Evolutionary conservation across 352 stramenopile species (phyloP).

Genomic region (Phytopythium boreale): DNA sequence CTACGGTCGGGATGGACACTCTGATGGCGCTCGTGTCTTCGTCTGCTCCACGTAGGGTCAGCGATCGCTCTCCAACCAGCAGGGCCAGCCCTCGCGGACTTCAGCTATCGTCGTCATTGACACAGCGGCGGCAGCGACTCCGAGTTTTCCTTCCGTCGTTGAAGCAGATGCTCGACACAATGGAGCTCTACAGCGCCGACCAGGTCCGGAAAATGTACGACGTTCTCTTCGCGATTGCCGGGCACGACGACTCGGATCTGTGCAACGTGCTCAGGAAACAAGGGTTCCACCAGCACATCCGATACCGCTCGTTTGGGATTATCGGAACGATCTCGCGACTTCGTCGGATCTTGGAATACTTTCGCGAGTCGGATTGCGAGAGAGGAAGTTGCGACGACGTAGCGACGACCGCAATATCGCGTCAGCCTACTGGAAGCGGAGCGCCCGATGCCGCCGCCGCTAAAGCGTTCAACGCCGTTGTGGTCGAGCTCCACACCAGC

Average conservation of each 20-base stretch:
- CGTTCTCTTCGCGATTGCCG: conserved; percentile 49
- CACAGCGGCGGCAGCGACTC: conserved; percentile 23
- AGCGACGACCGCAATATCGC: neutral
- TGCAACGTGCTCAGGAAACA: conserved; percentile 55
- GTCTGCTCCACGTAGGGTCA: neutral
- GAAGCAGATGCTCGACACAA: conserved; percentile 55
- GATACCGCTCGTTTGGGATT: conserved; percentile 48
- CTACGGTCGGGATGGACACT: conserved; percentile 35
- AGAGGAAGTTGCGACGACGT: neutral
- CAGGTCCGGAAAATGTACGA: conserved; percentile 53
- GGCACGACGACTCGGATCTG: conserved; percentile 42
- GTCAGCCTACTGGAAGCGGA: neutral
- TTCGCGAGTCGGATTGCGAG: conserved; percentile 17
- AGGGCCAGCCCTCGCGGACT: neutral
- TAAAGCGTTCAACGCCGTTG: conserved; percentile 16
- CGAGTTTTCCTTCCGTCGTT: conserved; percentile 35
- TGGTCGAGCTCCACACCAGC: conserved; percentile 30
- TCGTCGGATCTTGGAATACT: conserved; percentile 25
- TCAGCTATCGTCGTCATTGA: conserved; percentile 1
- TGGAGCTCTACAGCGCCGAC: conserved; percentile 31
- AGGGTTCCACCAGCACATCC: conserved; percentile 46
- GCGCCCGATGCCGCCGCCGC: conserved; percentile 7
- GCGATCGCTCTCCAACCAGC: neutral
- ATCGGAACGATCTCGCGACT: conserved; percentile 37
- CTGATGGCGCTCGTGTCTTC: conserved; percentile 26